Conservation (phyloP, 169 alveolate genomes). For the Cryptosporidium bovis region DNA sequence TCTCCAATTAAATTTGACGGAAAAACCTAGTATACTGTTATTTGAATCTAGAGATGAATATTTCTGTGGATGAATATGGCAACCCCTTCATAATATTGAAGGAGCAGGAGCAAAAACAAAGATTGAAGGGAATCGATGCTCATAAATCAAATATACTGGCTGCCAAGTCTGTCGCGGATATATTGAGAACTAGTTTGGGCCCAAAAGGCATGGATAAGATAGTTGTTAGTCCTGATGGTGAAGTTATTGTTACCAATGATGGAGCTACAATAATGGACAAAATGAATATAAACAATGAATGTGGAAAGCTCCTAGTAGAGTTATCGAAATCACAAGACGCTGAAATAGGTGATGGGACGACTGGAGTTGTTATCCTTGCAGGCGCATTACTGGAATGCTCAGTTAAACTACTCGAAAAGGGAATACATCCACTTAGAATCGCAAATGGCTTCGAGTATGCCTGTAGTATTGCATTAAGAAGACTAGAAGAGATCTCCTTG, state of each 20-base stretch:
- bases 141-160: constrained; percentile 97
- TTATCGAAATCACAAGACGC: constrained; percentile 97
- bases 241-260: constrained; percentile 97
- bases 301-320: constrained; percentile 98
- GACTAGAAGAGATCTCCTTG: constrained; percentile 90
- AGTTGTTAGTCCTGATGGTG: constrained; percentile 97
- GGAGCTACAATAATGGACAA: constrained; percentile 96
- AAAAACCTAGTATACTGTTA: background rate
- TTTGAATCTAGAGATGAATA: constrained; percentile 78
- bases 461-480: constrained; percentile 93
- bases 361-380: constrained; percentile 99
- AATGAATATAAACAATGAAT: constrained; percentile 94
- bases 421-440: constrained; percentile 97
- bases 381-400: constrained; percentile 97
- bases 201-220: constrained; percentile 99
- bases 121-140: constrained; percentile 97
- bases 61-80: constrained; percentile 98
- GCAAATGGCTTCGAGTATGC: constrained; percentile 99
- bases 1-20: background rate
- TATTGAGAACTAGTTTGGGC: constrained; percentile 97
- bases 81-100: constrained; percentile 97
- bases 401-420: constrained; percentile 93
- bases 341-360: constrained; percentile 99
- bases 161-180: constrained; percentile 96
- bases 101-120: constrained; percentile 94